Percentiles rank a stretch among this genome's conserved stretches.
Evolutionary conservation across 192 early-diverging fungal genomes (phyloP).

Genomic region (Chytriomyces sp.): DNA sequence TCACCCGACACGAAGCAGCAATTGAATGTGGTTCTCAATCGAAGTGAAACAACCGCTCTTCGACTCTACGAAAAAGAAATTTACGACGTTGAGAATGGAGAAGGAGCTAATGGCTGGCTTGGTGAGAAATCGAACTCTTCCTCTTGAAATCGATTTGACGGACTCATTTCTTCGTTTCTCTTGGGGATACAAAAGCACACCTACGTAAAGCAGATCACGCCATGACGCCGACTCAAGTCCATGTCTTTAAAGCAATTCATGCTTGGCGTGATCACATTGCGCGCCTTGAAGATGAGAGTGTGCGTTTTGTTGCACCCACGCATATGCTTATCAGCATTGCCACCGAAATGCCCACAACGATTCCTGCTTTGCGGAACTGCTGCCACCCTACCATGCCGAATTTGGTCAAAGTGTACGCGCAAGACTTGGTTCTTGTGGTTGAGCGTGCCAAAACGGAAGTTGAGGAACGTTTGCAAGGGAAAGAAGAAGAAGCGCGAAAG

Average conservation of each 20-base stretch:
- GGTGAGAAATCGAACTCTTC: conserved; percentile 5
- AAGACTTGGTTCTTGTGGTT: conserved; percentile 67
- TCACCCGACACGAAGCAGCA: conserved; percentile 70
- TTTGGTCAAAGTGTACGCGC: conserved; percentile 79
- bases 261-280: conserved; percentile 91
- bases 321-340: conserved; percentile 84
- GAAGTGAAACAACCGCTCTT: conserved; percentile 74
- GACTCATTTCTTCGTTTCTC: background rate
- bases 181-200: conserved; percentile 26
- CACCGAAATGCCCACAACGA: conserved; percentile 73
- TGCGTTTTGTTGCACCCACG: conserved; percentile 86
- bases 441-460: conserved; percentile 37
- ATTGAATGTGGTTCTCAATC: conserved; percentile 62
- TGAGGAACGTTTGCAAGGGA: background rate
- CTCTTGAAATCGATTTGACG: no score
- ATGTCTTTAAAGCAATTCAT: conserved; percentile 87
- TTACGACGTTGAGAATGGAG: conserved; percentile 81
- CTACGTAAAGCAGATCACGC: conserved; percentile 64
- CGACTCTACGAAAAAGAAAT: conserved; percentile 77
- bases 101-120: conserved; percentile 82
- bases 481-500: conserved; percentile 10
- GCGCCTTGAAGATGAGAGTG: conserved; percentile 90
- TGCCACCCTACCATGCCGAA: conserved; percentile 81
- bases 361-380: conserved; percentile 67
- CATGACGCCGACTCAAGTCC: conserved; percentile 62